These are phyloP conservation scores for Allium cepa DNA, from an alignment of 106 monocot species.

Conservation along the genomic window DNA sequence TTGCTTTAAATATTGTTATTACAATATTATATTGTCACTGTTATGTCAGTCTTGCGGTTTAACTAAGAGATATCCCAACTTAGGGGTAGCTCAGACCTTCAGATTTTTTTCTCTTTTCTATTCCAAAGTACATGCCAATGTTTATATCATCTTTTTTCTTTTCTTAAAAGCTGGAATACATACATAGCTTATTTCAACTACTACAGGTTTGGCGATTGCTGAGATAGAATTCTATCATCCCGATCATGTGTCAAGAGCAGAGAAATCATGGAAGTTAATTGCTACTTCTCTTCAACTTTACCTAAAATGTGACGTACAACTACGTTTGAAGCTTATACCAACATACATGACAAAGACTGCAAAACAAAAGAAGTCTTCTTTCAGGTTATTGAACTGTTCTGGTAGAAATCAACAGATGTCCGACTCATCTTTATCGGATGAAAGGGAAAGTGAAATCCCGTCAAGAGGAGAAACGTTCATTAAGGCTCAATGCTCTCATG, in stretches of 20 bases:
- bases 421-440: conserved; percentile 41
- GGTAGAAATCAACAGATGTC: conserved; percentile 48
- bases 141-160: no score
- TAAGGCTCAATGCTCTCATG: conserved; percentile 21
- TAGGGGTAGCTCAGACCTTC: no score
- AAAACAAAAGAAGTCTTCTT: conserved; percentile 49
- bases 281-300: conserved; percentile 61
- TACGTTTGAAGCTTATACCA: conserved; percentile 54
- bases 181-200: background rate
- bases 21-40: no score
- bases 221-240: conserved; percentile 70
- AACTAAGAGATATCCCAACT: no score
- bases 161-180: background rate
- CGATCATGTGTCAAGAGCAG: conserved; percentile 62
- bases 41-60: no score
- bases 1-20: no score
- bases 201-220: conserved; percentile 72
- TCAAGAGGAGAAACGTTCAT: conserved; percentile 21
- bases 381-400: conserved; percentile 70
- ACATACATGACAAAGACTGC: conserved; percentile 19
- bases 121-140: no score
- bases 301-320: conserved; percentile 60
- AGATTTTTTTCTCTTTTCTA: no score
- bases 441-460: conserved; percentile 28
- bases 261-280: conserved; percentile 65